phyloP scores from a whole-genome alignment of 805 yeast genomes.

The Cyberlindnera subsufficiens region DNA sequence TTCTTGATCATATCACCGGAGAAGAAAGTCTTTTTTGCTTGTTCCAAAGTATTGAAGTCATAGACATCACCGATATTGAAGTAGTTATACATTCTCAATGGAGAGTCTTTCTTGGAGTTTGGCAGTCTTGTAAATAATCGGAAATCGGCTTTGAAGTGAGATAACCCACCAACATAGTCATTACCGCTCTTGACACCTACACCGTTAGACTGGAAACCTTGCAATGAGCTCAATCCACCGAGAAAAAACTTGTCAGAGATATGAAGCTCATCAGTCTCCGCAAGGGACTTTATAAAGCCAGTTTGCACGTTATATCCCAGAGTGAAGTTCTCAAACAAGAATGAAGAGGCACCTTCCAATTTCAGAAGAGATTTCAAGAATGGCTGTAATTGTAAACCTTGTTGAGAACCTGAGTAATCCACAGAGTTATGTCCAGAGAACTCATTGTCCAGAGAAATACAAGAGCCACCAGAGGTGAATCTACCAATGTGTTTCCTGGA shows the following conservation, averaged over 20 bases:
- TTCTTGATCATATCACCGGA: slow-evolving; percentile 19
- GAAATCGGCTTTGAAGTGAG: slow-evolving; percentile 42
- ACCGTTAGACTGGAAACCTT: slow-evolving; percentile 58
- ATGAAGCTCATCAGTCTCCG: slow-evolving; percentile 39
- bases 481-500: slow-evolving; percentile 35
- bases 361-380: slow-evolving; percentile 18
- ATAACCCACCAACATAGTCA: slow-evolving; percentile 54
- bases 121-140: slow-evolving; percentile 53
- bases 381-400: slow-evolving; percentile 26
- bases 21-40: slow-evolving; percentile 14
- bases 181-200: slow-evolving; percentile 44
- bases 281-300: slow-evolving; percentile 39
- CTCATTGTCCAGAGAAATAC: slow-evolving; percentile 39
- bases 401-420: slow-evolving; percentile 19
- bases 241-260: slow-evolving; percentile 66
- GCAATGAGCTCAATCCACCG: slow-evolving; percentile 59
- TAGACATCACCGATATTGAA: slow-evolving; percentile 51
- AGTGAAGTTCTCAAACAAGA: slow-evolving; percentile 40
- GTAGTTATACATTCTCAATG: slow-evolving; percentile 58
- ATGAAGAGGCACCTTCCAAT: slow-evolving; percentile 30
- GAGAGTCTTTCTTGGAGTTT: slow-evolving; percentile 33
- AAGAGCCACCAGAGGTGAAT: slow-evolving; percentile 42
- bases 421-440: slow-evolving; percentile 25
- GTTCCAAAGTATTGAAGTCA: slow-evolving; percentile 13
- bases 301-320: slow-evolving; percentile 38